Conservation (phyloP, 306 rosid genomes). For the Ormosia emarginata region DNA sequence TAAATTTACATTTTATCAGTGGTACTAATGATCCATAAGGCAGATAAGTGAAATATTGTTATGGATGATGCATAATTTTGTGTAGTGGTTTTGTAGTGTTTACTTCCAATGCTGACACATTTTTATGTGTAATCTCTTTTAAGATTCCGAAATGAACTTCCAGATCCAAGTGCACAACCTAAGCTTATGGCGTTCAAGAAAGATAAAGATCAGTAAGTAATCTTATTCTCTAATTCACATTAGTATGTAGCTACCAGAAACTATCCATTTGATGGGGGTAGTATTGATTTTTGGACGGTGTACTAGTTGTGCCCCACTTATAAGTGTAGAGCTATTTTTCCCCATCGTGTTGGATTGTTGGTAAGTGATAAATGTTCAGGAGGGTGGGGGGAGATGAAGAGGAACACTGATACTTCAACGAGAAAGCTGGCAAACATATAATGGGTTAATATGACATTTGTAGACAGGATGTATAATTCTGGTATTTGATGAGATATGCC, state of each 20-base stretch:
- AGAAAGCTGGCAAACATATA: background rate
- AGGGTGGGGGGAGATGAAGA: background rate
- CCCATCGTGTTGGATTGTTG: background rate
- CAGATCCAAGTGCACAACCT: conserved; percentile 98
- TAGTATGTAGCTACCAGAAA: background rate
- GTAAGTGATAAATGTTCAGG: conserved; percentile 1
- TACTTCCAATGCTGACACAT: conserved; percentile 28
- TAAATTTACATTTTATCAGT: background rate
- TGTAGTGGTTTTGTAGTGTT: background rate
- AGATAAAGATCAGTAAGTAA: conserved; percentile 86
- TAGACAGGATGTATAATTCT: background rate
- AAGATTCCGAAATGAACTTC: conserved; percentile 97
- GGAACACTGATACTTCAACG: background rate
- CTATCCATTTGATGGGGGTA: background rate
- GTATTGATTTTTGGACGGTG: background rate
- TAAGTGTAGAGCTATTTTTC: background rate
- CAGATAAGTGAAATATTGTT: background rate
- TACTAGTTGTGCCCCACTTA: background rate
- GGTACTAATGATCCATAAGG: background rate
- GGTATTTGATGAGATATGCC: background rate
- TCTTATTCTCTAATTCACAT: conserved; percentile 14
- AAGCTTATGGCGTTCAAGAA: conserved; percentile 87
- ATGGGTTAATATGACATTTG: background rate
- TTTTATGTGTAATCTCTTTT: conserved; percentile 25
- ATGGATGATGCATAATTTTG: background rate